A percentile compares a stretch with the other conserved stretches of the same genome.
These are phyloP conservation scores for Argentina anserina DNA, from an alignment of 306 rosid genomes.

Conservation along the genomic window DNA sequence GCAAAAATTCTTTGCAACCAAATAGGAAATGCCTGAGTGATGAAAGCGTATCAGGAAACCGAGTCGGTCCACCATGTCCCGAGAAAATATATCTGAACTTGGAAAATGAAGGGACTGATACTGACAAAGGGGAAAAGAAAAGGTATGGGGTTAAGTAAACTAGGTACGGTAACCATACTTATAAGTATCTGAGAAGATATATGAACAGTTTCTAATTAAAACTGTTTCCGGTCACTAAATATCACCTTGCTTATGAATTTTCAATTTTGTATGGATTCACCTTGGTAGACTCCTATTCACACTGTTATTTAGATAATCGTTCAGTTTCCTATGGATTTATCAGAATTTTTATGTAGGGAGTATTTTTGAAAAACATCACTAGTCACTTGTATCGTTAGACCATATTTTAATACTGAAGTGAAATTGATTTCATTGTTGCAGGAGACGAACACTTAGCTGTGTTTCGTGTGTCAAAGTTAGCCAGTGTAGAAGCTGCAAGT, in stretches of 20 bases:
- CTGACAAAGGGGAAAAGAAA: not conserved
- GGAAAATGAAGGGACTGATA: not conserved
- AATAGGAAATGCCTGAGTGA: too few relatives aligned
- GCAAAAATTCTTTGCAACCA: too few relatives aligned
- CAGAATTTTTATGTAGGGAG: not conserved
- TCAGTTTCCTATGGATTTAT: not conserved
- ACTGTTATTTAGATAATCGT: not conserved
- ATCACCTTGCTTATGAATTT: too few relatives aligned
- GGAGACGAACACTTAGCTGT: slow-evolving; percentile 86
- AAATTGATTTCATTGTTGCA: slow-evolving; percentile 22
- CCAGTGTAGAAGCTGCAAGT: slow-evolving; percentile 35
- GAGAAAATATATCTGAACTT: not conserved
- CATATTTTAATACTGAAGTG: not conserved
- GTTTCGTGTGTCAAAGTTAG: slow-evolving; percentile 67
- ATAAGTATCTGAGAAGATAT: not conserved
- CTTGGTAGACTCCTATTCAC: not conserved
- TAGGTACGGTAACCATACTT: not conserved
- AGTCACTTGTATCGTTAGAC: not conserved
- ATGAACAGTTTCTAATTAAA: not conserved
- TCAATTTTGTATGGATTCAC: too few relatives aligned
- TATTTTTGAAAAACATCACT: not conserved
- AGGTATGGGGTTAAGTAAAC: not conserved
- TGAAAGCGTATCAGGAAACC: not conserved
- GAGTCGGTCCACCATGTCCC: not conserved
- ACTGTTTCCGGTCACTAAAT: not conserved